Conservation (phyloP, 257 asterid genomes). For the Nicotiana noctiflora region DNA sequence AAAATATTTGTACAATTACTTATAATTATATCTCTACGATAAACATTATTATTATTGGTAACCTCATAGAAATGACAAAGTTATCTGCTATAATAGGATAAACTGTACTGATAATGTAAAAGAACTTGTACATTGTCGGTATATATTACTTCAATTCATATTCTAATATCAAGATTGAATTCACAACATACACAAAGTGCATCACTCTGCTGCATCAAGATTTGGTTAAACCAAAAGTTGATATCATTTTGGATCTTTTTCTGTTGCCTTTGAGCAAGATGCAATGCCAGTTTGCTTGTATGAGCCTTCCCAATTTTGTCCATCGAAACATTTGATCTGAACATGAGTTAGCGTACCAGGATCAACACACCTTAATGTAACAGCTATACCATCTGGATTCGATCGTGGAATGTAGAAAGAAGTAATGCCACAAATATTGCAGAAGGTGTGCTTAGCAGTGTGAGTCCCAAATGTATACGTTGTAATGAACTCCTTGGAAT, state of each 20-base stretch:
- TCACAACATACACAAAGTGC: background rate
- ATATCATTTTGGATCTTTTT: slow-evolving; percentile 18
- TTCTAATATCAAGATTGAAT: background rate
- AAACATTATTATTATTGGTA: no score
- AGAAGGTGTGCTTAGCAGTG: slow-evolving; percentile 73
- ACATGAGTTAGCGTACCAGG: slow-evolving; percentile 64
- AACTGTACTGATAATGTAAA: no score
- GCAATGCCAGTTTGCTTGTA: slow-evolving; percentile 36
- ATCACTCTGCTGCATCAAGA: background rate
- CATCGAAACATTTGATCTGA: slow-evolving; percentile 60
- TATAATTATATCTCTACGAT: no score
- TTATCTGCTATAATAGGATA: no score
- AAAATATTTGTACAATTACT: no score
- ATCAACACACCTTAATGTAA: slow-evolving; percentile 54
- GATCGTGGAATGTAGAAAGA: slow-evolving; percentile 81
- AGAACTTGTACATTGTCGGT: no score
- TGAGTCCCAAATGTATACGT: slow-evolving; percentile 84
- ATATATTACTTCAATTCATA: no score
- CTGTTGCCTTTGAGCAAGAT: slow-evolving; percentile 31
- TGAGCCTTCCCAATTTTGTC: slow-evolving; percentile 66
- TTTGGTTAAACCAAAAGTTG: background rate
- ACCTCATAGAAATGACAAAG: no score
- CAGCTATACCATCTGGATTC: slow-evolving; percentile 66
- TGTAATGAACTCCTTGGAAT: slow-evolving; percentile 52
- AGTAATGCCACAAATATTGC: slow-evolving; percentile 81